Conservation (phyloP, 805 yeast genomes). For the Metschnikowia baotianmanensis region DNA sequence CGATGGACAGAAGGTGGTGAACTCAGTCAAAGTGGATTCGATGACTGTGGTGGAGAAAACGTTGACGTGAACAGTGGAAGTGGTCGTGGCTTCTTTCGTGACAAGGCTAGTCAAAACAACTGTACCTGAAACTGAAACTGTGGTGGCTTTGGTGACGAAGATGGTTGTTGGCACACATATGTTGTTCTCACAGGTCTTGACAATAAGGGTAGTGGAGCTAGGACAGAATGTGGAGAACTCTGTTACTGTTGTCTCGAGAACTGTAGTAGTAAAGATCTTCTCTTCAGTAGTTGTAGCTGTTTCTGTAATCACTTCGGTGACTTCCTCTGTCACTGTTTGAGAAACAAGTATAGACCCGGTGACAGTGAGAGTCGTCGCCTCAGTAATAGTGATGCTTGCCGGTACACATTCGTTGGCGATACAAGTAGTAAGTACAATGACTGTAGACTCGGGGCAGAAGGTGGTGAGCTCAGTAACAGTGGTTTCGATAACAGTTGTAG, state of each 20-base stretch:
- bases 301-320: constrained; percentile 10
- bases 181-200: constrained; percentile 30
- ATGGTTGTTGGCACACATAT: constrained; percentile 25
- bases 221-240: constrained; percentile 39
- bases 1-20: constrained; percentile 38
- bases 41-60: constrained; percentile 21
- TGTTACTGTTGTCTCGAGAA: constrained; percentile 23
- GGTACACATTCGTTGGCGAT: constrained; percentile 27
- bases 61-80: constrained; percentile 16
- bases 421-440: constrained; percentile 34
- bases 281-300: constrained; percentile 11
- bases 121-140: constrained; percentile 31
- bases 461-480: constrained; percentile 38
- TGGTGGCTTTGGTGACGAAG: constrained; percentile 29
- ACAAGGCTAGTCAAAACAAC: constrained; percentile 25
- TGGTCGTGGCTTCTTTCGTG: constrained; percentile 11
- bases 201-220: constrained; percentile 28
- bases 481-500: constrained; percentile 25
- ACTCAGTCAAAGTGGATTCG: constrained; percentile 32
- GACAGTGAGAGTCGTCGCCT: constrained; percentile 32
- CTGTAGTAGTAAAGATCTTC: not conserved
- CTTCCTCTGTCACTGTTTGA: constrained; percentile 13
- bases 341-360: constrained; percentile 33
- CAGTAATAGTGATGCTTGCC: constrained; percentile 25
- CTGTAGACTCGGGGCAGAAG: constrained; percentile 37